phyloP scores from a whole-genome alignment of 495 filamentous ascomycete genomes.

The Poronia punctata region DNA sequence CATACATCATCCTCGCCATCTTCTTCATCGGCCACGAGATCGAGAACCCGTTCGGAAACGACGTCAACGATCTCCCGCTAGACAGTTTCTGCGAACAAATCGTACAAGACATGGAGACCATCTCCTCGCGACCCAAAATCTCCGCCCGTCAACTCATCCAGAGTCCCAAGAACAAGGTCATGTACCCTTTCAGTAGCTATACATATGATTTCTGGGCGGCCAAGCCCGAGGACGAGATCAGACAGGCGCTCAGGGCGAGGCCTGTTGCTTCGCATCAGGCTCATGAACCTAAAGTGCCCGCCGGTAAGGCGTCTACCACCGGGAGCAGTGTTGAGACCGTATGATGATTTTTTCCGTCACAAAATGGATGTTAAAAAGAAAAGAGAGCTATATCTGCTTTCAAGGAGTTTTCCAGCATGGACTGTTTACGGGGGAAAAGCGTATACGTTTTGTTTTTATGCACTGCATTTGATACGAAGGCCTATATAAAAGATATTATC shows the following conservation, averaged over 20 bases:
- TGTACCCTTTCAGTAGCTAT: slow-evolving; percentile 59
- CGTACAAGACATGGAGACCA: slow-evolving; percentile 63
- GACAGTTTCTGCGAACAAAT: slow-evolving; percentile 71
- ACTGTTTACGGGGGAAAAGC: too few relatives aligned
- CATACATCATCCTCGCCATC: slow-evolving; percentile 88
- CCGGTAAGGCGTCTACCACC: too few relatives aligned
- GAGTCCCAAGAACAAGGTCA: slow-evolving; percentile 51
- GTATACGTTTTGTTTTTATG: too few relatives aligned
- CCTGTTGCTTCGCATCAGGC: slow-evolving; percentile 30
- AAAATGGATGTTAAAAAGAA: too few relatives aligned
- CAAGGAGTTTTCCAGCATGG: too few relatives aligned
- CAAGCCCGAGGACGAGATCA: slow-evolving; percentile 43
- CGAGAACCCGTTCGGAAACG: slow-evolving; percentile 82
- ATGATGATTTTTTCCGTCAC: too few relatives aligned
- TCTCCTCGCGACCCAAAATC: slow-evolving; percentile 53
- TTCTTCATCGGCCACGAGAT: slow-evolving; percentile 80
- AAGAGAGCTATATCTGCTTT: too few relatives aligned
- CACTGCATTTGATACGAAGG: too few relatives aligned
- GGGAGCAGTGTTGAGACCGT: too few relatives aligned
- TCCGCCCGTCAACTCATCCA: slow-evolving; percentile 51
- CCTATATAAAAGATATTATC: too few relatives aligned
- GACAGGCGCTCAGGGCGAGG: slow-evolving; percentile 32
- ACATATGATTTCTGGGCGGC: slow-evolving; percentile 55
- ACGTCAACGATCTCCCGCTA: slow-evolving; percentile 81
- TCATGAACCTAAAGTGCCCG: too few relatives aligned